phyloP scores from a whole-genome alignment of 1,284 basidiomycete genomes.

The Puccinia polysora region DNA sequence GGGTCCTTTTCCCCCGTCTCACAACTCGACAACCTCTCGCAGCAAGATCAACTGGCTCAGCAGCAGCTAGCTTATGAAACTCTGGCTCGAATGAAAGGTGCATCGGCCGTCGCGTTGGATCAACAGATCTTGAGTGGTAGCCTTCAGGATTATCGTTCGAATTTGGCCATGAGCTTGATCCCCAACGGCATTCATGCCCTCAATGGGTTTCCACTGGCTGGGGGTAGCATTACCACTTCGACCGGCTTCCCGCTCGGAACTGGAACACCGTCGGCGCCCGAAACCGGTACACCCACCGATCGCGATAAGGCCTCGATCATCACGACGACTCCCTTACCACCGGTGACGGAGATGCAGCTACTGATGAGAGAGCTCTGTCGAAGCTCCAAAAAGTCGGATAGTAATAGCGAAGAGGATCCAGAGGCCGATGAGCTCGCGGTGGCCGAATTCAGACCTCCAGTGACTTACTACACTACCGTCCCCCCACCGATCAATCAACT shows the following conservation, averaged over 20 bases:
- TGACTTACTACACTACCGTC: slow-evolving; percentile 88
- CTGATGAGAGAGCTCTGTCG: slow-evolving; percentile 32
- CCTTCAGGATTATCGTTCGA: slow-evolving; percentile 88
- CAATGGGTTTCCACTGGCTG: slow-evolving; percentile 32
- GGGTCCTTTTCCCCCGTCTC: slow-evolving; percentile 45
- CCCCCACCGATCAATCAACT: slow-evolving; percentile 60
- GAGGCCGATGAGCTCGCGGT: slow-evolving; percentile 22
- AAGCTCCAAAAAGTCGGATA: neutral
- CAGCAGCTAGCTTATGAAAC: slow-evolving; percentile 59
- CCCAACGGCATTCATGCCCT: slow-evolving; percentile 69
- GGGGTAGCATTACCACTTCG: neutral
- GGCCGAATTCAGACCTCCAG: slow-evolving; percentile 74
- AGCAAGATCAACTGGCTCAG: slow-evolving; percentile 57
- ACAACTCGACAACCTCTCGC: slow-evolving; percentile 47
- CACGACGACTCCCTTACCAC: slow-evolving; percentile 7
- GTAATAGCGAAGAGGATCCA: neutral
- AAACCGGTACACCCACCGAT: slow-evolving; percentile 2
- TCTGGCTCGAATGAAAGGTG: slow-evolving; percentile 76
- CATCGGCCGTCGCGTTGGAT: slow-evolving; percentile 77
- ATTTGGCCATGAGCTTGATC: slow-evolving; percentile 82
- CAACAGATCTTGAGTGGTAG: slow-evolving; percentile 83
- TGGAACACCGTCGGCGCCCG: neutral
- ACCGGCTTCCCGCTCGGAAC: slow-evolving; percentile 9
- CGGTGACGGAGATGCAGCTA: slow-evolving; percentile 40
- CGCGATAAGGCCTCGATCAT: slow-evolving; percentile 9